These are phyloP conservation scores for Meripilus lineatus DNA, from an alignment of 1,284 basidiomycete species.

Conservation along the genomic window DNA sequence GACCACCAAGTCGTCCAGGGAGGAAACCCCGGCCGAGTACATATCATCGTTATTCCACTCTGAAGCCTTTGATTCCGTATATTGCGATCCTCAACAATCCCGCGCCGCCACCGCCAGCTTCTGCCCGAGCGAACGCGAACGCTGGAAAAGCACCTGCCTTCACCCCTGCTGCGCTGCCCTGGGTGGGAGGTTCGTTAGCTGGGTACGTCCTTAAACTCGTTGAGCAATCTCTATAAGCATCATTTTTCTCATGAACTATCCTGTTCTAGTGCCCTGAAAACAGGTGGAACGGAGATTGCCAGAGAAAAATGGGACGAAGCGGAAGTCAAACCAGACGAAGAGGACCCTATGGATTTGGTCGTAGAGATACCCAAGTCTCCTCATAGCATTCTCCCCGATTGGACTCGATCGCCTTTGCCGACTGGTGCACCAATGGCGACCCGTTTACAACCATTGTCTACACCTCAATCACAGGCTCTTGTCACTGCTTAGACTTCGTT, in stretches of 20 bases:
- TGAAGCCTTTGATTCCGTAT: conserved; percentile 65
- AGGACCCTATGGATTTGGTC: conserved; percentile 32
- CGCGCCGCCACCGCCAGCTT: conserved; percentile 39
- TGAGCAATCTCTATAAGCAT: neutral
- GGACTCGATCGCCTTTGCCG: conserved; percentile 65
- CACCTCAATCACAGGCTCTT: neutral
- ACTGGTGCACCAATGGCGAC: conserved; percentile 53
- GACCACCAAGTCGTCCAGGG: conserved; percentile 34
- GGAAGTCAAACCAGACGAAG: conserved; percentile 34
- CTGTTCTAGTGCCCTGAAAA: conserved; percentile 66
- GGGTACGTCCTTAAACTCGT: conserved; percentile 54
- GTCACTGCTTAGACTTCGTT: neutral
- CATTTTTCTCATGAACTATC: neutral
- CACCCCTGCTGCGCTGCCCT: conserved; percentile 71
- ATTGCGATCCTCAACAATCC: conserved; percentile 86
- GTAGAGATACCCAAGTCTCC: conserved; percentile 25
- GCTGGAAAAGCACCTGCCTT: conserved; percentile 86
- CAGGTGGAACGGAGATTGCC: conserved; percentile 73
- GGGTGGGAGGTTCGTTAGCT: conserved; percentile 92
- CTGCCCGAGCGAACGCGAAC: conserved; percentile 34
- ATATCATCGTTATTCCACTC: conserved; percentile 67
- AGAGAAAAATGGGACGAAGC: conserved; percentile 83
- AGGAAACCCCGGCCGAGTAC: conserved; percentile 40
- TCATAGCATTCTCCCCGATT: conserved; percentile 63
- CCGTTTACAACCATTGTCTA: conserved; percentile 3